Evolutionary conservation across 495 filamentous ascomycete species (phyloP), one percentile per base, ranked within the genome.

Genomic region (Neurospora tetraspora): DNA sequence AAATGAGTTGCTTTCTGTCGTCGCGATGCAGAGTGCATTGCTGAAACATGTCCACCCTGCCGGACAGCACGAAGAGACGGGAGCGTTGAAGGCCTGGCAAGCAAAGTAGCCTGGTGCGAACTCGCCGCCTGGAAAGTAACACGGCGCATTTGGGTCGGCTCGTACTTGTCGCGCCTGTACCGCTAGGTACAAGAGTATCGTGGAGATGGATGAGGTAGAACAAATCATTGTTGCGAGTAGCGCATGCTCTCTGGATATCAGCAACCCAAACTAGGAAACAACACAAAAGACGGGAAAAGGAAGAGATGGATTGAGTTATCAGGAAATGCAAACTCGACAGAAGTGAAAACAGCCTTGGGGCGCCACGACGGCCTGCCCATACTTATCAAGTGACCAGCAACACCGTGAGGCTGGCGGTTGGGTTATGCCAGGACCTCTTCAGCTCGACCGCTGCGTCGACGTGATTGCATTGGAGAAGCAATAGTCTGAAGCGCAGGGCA

Each of bases 31-130:
- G 3, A 82, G 76, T n/a, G 74, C 71, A 72, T 78, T 80, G 36
- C 76, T 76, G 61, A 79, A 83, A 73, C 81, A 82, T 12, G 81
- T 81, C 75, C 77, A 81, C 4, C 81, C 81, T 1, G 71, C 72
- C 27, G 78, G 74, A 68, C 81, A 82, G 70, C 80, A 82, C 4
- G 73, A 69, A 5, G 73, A 61, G 23, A 76, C 74, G 37, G 71
- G 71, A 0, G 76, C 73, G 45, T 72, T 37, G 34, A 53, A 70
- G 23, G 74, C 59, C 45, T 79, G 61, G 72, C 80, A 82, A 12
- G 79, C 74, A 39, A 69, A 74, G 69, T 79, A 80, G 14, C 76
- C 75, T 1, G 47, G 59, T 8, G 79, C 77, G 9, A 70, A 70
- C 9, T 31, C 47, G 4, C 74, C 78, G 2, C 73, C 75, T 12